A percentile compares a stretch with the other conserved stretches of the same genome.
These are phyloP conservation scores for Kwoniella bestiolae DNA, from an alignment of 768 basidiomycete genomes.

Conservation along the genomic window DNA sequence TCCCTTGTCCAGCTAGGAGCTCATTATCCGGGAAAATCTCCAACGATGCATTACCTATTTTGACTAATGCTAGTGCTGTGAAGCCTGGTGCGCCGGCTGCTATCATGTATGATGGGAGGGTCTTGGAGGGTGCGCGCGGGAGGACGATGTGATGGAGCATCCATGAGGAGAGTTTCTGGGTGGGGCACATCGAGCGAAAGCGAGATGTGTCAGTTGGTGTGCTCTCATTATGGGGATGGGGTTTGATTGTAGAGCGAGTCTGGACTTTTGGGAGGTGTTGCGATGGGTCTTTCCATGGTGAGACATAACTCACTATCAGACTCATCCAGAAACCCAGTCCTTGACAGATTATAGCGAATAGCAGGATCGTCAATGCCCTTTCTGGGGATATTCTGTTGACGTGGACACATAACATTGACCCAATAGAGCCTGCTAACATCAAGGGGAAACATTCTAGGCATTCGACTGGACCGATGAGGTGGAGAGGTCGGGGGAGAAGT, in stretches of 20 bases:
- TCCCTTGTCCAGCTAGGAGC: not conserved
- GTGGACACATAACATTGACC: not conserved
- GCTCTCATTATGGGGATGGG: not conserved
- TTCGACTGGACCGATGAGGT: conserved; percentile 1
- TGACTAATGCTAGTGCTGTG: conserved; percentile 5
- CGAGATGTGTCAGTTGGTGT: not conserved
- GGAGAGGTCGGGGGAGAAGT: conserved; percentile 1
- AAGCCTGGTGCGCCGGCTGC: conserved; percentile 11
- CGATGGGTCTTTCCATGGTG: not conserved
- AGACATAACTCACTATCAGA: not conserved
- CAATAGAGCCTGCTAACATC: conserved; percentile 1
- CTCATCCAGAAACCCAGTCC: conserved; percentile 9
- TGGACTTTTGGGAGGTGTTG: no score
- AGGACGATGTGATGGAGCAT: conserved; percentile 10
- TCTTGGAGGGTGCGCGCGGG: conserved; percentile 4
- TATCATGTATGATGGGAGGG: conserved; percentile 5
- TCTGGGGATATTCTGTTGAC: not conserved
- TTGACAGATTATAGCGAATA: conserved; percentile 6
- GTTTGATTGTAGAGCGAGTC: no score
- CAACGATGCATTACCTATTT: conserved; percentile 3
- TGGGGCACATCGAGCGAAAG: not conserved
- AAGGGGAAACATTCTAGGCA: conserved; percentile 5
- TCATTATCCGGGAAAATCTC: not conserved
- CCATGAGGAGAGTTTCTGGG: conserved; percentile 7
- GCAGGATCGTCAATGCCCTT: not conserved